Percentiles rank a stretch among this genome's conserved stretches.
Conservation (phyloP, 106 monocot genomes). For the Amphibolis antarctica region DNA sequence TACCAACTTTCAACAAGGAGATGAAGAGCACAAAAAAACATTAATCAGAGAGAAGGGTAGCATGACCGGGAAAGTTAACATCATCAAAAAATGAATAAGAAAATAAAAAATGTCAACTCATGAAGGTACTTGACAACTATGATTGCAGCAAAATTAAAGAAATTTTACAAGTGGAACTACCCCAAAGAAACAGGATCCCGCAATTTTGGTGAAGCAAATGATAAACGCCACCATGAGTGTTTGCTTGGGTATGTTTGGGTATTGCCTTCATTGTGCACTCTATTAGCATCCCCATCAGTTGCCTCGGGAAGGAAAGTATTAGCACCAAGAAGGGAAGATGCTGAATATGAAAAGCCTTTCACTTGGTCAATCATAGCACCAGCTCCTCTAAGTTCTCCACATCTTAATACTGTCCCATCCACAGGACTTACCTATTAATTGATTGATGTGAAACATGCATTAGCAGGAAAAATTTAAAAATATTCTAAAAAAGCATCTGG, state of each 20-base stretch:
- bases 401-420: slow-evolving; percentile 60
- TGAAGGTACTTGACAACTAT: background rate
- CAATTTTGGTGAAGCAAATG: slow-evolving; percentile 72
- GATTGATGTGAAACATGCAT: background rate
- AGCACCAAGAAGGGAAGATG: slow-evolving; percentile 75
- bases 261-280: slow-evolving; percentile 23
- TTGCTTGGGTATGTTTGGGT: slow-evolving; percentile 22
- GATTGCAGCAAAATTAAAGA: background rate
- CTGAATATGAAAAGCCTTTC: slow-evolving; percentile 93
- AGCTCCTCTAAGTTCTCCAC: slow-evolving; percentile 60
- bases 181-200: slow-evolving; percentile 22
- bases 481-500: slow-evolving; percentile 5
- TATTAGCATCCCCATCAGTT: slow-evolving; percentile 17
- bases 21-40: no score
- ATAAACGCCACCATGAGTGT: slow-evolving; percentile 70
- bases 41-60: no score
- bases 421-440: slow-evolving; percentile 77
- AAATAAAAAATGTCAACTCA: no score
- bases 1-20: no score
- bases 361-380: slow-evolving; percentile 89
- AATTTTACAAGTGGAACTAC: slow-evolving; percentile 13
- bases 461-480: background rate
- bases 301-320: slow-evolving; percentile 52
- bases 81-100: no score
- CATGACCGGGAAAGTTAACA: no score